Percentiles rank a stretch among this genome's conserved stretches.
Conservation (phyloP, 495 filamentous ascomycete genomes). For the Pseudoneurospora amorphoporcata region DNA sequence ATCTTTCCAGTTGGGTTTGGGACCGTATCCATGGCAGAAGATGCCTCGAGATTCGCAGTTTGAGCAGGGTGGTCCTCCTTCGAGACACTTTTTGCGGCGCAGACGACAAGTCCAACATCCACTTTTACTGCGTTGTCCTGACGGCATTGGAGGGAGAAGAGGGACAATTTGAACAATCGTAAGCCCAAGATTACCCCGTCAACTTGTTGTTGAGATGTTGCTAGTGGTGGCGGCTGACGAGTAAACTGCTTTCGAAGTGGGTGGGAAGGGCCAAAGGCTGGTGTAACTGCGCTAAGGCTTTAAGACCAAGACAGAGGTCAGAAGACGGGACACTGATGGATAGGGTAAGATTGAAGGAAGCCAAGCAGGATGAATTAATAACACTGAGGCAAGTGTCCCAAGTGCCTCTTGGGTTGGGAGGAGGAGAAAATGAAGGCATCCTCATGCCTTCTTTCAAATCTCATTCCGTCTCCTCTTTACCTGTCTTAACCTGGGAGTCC, state of each 20-base stretch:
- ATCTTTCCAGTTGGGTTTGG: slow-evolving; percentile 27
- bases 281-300: neutral
- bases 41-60: slow-evolving; percentile 23
- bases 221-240: neutral
- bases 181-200: neutral
- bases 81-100: slow-evolving; percentile 33
- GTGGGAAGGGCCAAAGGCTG: neutral
- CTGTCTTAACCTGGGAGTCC: neutral
- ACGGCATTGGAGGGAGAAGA: neutral
- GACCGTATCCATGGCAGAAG: slow-evolving; percentile 23
- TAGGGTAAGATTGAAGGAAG: neutral
- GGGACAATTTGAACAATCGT: neutral
- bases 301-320: neutral
- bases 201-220: neutral
- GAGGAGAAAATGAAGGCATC: neutral
- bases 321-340: neutral
- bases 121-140: slow-evolving; percentile 4
- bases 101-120: slow-evolving; percentile 36
- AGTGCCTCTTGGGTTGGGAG: neutral
- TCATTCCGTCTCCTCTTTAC: neutral
- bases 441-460: neutral
- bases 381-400: neutral
- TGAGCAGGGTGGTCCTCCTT: slow-evolving; percentile 21
- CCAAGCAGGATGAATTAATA: neutral
- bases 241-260: neutral